Evolutionary conservation across 768 basidiomycete species (phyloP).

Genomic region (Macrolepiota albuminosa): DNA sequence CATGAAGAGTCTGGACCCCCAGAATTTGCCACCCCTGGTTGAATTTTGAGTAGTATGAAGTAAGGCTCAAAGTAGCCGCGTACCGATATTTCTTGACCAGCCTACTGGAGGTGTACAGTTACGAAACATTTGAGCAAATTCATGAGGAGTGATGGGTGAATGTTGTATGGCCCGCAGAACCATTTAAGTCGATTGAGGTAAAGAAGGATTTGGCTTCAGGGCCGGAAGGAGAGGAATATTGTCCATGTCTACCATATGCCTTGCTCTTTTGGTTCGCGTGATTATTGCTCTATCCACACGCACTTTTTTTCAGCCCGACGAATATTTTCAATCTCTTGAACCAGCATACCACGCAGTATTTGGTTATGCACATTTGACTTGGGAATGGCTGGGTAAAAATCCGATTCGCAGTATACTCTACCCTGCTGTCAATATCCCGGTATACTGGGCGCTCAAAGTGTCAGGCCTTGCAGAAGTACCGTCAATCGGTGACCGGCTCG

Average conservation of each 20-base stretch:
- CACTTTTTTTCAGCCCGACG: constrained; percentile 96
- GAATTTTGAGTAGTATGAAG: not conserved
- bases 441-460: constrained; percentile 67
- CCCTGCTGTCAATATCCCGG: constrained; percentile 73
- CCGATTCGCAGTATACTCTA: constrained; percentile 82
- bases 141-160: constrained; percentile 38
- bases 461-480: constrained; percentile 43
- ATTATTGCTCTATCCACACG: constrained; percentile 62
- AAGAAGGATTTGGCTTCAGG: not conserved
- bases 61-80: not conserved
- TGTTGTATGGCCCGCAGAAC: constrained; percentile 2
- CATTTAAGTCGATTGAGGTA: not conserved
- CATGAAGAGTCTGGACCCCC: constrained; percentile 83
- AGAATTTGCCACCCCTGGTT: constrained; percentile 68
- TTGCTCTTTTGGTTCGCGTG: constrained; percentile 50
- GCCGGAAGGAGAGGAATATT: not conserved
- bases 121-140: constrained; percentile 46
- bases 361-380: constrained; percentile 88
- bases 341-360: constrained; percentile 87
- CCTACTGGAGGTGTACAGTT: constrained; percentile 43
- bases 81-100: constrained; percentile 48
- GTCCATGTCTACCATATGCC: constrained; percentile 15
- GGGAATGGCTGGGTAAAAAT: constrained; percentile 81
- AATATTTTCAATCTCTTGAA: constrained; percentile 93
- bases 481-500: constrained; percentile 35